These are phyloP conservation scores for Stephania cephalantha DNA, from an alignment of 164 flowering plant species.

Conservation along the genomic window DNA sequence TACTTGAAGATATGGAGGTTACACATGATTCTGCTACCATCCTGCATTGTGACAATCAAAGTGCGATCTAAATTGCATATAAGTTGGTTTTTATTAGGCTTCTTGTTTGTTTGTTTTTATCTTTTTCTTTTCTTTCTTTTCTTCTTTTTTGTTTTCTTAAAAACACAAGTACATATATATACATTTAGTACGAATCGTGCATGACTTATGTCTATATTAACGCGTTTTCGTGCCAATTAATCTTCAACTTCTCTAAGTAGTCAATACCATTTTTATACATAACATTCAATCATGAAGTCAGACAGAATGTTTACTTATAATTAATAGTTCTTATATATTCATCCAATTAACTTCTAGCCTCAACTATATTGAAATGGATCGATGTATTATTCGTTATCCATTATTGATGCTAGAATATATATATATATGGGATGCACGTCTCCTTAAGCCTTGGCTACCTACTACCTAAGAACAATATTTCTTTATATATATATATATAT, in stretches of 20 bases:
- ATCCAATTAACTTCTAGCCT: not conserved
- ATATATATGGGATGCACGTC: not conserved
- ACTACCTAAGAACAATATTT: too few species aligned
- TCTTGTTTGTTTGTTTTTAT: too few species aligned
- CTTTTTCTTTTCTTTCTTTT: too few species aligned
- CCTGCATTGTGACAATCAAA: too few species aligned
- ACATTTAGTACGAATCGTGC: not conserved
- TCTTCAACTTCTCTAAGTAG: not conserved
- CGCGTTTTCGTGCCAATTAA: not conserved
- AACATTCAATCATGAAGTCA: not conserved
- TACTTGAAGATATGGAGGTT: too few species aligned
- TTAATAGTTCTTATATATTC: not conserved
- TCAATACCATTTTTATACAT: not conserved
- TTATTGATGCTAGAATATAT: not conserved
- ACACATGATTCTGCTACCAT: too few species aligned
- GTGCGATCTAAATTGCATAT: too few species aligned
- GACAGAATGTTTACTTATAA: not conserved
- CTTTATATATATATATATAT: not conserved
- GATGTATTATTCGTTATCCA: not conserved
- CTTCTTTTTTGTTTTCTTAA: too few species aligned
- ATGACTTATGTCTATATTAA: not conserved
- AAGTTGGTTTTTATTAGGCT: too few species aligned
- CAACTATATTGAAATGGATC: not conserved
- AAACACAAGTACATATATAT: not conserved
- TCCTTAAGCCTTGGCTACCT: not conserved